Evolutionary conservation across 140 eudicot genomes (phyloP).

Genomic region (Senecio squalidus): DNA sequence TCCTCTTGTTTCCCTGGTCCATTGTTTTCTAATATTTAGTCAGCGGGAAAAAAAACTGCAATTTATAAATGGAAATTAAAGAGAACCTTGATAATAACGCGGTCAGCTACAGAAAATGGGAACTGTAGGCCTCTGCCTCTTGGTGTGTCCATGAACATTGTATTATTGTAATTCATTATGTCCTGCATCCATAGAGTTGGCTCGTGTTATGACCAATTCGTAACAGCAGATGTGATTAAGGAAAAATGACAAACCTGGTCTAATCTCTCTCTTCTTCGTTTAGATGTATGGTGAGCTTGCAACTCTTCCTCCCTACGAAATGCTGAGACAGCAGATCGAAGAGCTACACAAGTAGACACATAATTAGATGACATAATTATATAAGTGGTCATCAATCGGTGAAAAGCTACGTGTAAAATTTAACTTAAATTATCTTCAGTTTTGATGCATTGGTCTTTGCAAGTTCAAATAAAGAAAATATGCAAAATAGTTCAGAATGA

Average conservation of each 20-base stretch:
- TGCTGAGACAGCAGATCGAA: conserved; percentile 76
- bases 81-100: conserved; percentile 79
- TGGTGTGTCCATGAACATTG: conserved; percentile 34
- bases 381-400: neutral
- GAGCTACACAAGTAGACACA: conserved; percentile 42
- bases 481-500: too few species aligned
- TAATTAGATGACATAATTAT: neutral
- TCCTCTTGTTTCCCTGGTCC: conserved; percentile 99
- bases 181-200: conserved; percentile 23
- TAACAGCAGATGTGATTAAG: too few species aligned
- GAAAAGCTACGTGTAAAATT: neutral
- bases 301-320: conserved; percentile 76
- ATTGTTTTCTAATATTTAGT: too few species aligned
- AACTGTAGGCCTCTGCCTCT: conserved; percentile 87
- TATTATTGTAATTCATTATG: conserved; percentile 44
- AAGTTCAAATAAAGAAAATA: neutral
- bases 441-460: neutral
- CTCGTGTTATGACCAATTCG: too few species aligned
- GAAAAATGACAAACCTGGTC: conserved; percentile 49
- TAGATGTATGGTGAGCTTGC: conserved; percentile 51
- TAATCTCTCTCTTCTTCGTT: conserved; percentile 69
- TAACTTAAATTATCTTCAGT: too few species aligned
- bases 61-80: conserved; percentile 3
- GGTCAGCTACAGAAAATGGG: conserved; percentile 70
- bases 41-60: too few species aligned